These are phyloP conservation scores for Colletotrichum liaoningense DNA, from an alignment of 2,329 filamentous ascomycete genomes.

Conservation along the genomic window DNA sequence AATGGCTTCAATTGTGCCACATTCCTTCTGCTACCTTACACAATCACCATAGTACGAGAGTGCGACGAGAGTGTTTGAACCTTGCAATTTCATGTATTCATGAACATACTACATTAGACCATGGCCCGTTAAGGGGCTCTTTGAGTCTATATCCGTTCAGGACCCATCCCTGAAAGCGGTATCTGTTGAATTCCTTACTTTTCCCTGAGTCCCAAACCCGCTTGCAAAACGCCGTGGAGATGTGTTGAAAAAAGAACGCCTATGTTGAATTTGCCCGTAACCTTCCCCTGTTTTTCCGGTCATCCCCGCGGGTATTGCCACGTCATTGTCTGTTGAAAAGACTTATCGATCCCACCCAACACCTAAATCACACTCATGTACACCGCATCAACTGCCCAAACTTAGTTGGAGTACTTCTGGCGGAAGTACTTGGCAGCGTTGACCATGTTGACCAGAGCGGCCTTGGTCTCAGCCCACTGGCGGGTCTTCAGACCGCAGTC, in stretches of 20 bases:
- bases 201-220: constrained; percentile 36
- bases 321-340: constrained; percentile 38
- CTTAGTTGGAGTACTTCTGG: constrained; percentile 75
- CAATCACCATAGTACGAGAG: neutral
- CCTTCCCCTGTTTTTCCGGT: constrained; percentile 36
- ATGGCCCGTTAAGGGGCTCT: constrained; percentile 38
- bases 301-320: constrained; percentile 37
- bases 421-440: constrained; percentile 98
- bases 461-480: constrained; percentile 99
- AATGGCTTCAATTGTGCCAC: neutral
- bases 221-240: constrained; percentile 38
- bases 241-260: constrained; percentile 39
- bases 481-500: constrained; percentile 99
- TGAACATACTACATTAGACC: constrained; percentile 33
- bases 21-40: neutral
- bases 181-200: constrained; percentile 39
- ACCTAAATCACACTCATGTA: constrained; percentile 36
- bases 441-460: constrained; percentile 95
- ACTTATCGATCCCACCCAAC: constrained; percentile 34
- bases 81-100: constrained; percentile 33
- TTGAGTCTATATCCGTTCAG: constrained; percentile 31
- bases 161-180: constrained; percentile 35
- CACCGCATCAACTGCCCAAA: constrained; percentile 25
- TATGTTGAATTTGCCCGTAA: constrained; percentile 37
- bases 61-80: neutral